Base-by-base conservation (phyloP, 2,329 filamentous ascomycete species). In the Xylaria sp. region DNA sequence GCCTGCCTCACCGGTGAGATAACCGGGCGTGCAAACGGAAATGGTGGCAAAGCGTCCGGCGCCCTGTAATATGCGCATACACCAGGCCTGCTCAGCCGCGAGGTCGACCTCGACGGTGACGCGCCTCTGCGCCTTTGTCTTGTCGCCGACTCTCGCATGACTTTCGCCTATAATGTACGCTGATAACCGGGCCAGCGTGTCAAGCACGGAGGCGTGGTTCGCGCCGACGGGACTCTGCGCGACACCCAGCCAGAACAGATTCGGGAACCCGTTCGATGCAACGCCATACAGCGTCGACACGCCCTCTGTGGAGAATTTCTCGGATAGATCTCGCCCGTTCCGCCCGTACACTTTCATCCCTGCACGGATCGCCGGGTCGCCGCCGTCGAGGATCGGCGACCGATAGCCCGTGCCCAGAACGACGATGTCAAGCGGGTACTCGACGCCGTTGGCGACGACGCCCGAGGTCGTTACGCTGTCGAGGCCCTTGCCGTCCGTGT, bases 401-500 rank as follows among this genome's bases (percentile, higher is more conserved):
- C 72, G 65, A 72, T 78, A 83, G 1, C 81, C 81, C 0, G 81
- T 83, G 69, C 77, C 72, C 17, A 77, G 75, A 39, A 77, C 71
- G 58, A 80, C 59, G 63, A 80, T 42, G 67, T 77, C 79, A 10
- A 84, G 68, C 1, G 81, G 77, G 69, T 86, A 85, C 51, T 86
- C 82, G 27, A 79, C 74, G 11, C 79, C 83, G 49, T 79, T 80
- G 4, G 81, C 82, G 0, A 86, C 76, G 2, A 90, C 72, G 0
- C 85, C 84, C 5, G 65, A 73, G n/a, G 74, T 61, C 0, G 84
- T 87, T 6, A 85, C 75, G 2, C 75, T 67, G 3, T 83, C 79
- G 2, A 88, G 75, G 6, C 87, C 86, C 67, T 82, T 80, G 4
- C 85, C 86, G 33, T 85, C 76, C 0, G 87, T 90, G 73, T 91